phyloP scores from a whole-genome alignment of 1,139 yeast genomes.

The Hanseniaspora uvarum region DNA sequence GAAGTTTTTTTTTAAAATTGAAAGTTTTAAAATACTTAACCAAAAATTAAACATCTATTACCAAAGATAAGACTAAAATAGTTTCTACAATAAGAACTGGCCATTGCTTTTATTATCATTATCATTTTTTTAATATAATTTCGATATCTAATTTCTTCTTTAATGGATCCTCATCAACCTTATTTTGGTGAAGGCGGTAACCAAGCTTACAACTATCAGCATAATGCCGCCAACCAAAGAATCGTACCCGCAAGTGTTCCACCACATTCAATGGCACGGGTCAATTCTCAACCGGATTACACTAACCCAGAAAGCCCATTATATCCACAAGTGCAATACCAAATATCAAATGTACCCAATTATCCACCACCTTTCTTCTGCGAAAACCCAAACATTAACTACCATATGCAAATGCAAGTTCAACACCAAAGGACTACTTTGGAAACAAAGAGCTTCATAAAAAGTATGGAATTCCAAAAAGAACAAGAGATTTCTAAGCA shows the following conservation, averaged over 20 bases:
- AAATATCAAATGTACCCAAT: not conserved
- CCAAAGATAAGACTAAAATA: not conserved
- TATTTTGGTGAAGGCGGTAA: not conserved
- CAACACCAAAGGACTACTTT: not conserved
- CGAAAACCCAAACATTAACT: not conserved
- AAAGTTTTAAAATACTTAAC: not conserved
- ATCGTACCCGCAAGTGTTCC: not conserved
- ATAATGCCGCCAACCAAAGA: not conserved
- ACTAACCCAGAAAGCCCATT: not conserved
- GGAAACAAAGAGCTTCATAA: conserved; percentile 40
- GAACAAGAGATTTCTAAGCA: conserved; percentile 83
- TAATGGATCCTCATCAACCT: not conserved
- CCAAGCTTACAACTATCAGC: not conserved
- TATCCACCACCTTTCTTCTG: not conserved
- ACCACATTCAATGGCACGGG: not conserved
- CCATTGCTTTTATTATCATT: not conserved
- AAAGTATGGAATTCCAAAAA: conserved; percentile 52
- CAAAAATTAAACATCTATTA: not conserved
- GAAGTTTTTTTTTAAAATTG: too few species aligned
- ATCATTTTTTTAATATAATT: not conserved
- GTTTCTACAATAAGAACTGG: not conserved
- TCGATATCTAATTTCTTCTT: too few species aligned
- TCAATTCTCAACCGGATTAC: not conserved
- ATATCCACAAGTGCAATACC: not conserved
- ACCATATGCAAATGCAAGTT: not conserved